Base-by-base conservation (phyloP, 805 yeast genomes). In the Kluyveromyces aestuarii region DNA sequence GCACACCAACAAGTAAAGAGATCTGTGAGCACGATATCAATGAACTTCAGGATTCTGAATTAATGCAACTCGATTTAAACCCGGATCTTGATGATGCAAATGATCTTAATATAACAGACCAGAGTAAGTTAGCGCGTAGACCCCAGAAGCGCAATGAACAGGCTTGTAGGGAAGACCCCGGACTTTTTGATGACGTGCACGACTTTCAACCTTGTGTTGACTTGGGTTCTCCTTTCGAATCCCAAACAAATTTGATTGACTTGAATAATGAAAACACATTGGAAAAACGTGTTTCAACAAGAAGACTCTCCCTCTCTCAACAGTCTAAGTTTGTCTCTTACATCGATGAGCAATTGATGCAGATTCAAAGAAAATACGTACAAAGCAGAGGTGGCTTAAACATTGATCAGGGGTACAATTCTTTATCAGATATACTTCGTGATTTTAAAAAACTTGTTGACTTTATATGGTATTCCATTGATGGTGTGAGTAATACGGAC, bases 381-480 rank as follows among this genome's bases (percentile, higher is more conserved):
- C 75, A 72, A 55, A 71, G 71, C n/a, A 63, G 68, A 45, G 35
- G 35, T 30, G 73, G 69, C 0, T 56, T 69, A 18, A 56, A 61
- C 27, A 66, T 62, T 13, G 64, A 57, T 25, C 47, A 52, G 17
- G 69, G 67, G 2, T 67, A 71, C 44, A 38, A 49, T 6, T 51
- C 62, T 1, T 50, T 71, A 10, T 44, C 54, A 1, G 65, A 71
- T 3, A 61, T 82, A 7, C 50, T 77, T 1, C 52, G 47, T 0
- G 85, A 81, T 40, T 56, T 82, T 25, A 69, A 70, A 37, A 63
- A 68, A 8, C 61, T 84, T 1, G 55, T 82, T 3, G 78, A 75
- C 43, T 69, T 86, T 39, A 64, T 85, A 6, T 82, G 87, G 87
- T 75, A 73, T 48, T 80, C 88, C 0, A 69, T 83, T 16, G 72